Percentiles rank a stretch among this genome's conserved stretches.
These are phyloP conservation scores for Phylloporus rhodoxanthus DNA, from an alignment of 768 basidiomycete genomes.

Conservation along the genomic window DNA sequence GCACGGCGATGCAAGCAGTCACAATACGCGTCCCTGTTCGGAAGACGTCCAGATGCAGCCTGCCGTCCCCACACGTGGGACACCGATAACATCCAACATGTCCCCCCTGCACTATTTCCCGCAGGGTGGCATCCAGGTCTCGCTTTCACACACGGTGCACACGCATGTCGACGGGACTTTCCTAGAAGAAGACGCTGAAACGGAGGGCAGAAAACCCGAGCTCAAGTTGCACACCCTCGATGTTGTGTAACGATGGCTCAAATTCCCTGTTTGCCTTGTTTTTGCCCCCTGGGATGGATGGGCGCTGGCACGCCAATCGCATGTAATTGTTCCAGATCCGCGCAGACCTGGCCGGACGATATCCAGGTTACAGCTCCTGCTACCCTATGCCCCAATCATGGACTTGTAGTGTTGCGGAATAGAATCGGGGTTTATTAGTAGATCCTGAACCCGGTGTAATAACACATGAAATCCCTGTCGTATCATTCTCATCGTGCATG, in stretches of 20 bases:
- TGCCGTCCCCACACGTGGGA: neutral
- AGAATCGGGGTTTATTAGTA: too few relatives aligned
- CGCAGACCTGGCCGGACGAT: neutral
- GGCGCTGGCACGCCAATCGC: too few relatives aligned
- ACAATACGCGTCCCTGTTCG: neutral
- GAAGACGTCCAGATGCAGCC: neutral
- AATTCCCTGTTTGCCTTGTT: too few relatives aligned
- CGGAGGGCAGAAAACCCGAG: neutral
- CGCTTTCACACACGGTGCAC: conserved; percentile 1
- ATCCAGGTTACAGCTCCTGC: neutral
- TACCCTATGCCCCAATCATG: too few relatives aligned
- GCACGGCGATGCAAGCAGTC: conserved; percentile 4
- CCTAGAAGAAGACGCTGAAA: neutral
- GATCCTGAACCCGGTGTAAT: too few relatives aligned
- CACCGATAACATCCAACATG: neutral
- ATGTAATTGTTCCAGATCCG: neutral
- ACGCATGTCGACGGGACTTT: neutral
- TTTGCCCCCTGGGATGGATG: too few relatives aligned
- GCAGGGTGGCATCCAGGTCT: neutral
- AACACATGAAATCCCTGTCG: too few relatives aligned
- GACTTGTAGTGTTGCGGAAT: too few relatives aligned
- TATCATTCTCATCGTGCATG: too few relatives aligned
- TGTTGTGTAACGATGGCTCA: neutral
- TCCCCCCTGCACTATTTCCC: neutral
- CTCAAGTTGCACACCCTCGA: neutral